Conservation (phyloP, 768 basidiomycete genomes). For the Hirschioporus abietinus region DNA sequence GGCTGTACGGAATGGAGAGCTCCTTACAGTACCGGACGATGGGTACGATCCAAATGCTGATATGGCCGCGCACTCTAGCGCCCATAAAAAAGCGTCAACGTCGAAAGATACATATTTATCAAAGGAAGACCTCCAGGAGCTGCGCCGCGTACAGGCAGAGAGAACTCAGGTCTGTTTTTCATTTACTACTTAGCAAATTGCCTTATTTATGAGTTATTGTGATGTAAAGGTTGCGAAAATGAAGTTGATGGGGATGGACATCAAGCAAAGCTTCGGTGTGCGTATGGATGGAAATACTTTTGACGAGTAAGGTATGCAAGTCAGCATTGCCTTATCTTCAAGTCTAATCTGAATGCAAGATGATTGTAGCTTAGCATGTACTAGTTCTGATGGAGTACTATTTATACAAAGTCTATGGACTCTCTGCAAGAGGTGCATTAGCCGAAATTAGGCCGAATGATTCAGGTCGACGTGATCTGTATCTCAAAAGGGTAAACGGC, state of each 20-base stretch:
- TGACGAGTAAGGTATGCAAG: slow-evolving; percentile 31
- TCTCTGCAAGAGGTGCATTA: too few relatives aligned
- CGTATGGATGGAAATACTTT: slow-evolving; percentile 75
- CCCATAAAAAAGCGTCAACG: slow-evolving; percentile 60
- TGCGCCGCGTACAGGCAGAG: slow-evolving; percentile 81
- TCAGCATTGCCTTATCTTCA: too few relatives aligned
- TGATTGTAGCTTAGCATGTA: too few relatives aligned
- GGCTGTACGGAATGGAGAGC: slow-evolving; percentile 79
- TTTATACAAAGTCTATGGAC: too few relatives aligned
- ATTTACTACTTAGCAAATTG: background rate
- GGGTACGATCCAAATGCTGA: slow-evolving; percentile 82
- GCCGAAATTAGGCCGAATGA: too few relatives aligned
- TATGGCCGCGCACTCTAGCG: slow-evolving; percentile 66
- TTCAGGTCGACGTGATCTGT: too few relatives aligned
- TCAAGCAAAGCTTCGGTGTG: slow-evolving; percentile 80
- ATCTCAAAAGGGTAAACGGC: too few relatives aligned
- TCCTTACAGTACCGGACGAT: slow-evolving; percentile 64
- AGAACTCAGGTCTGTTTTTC: slow-evolving; percentile 58
- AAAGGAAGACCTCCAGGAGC: slow-evolving; percentile 74
- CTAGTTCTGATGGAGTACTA: too few relatives aligned
- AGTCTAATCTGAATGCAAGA: too few relatives aligned
- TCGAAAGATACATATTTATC: slow-evolving; percentile 74
- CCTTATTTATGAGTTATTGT: background rate
- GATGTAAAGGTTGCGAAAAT: slow-evolving; percentile 62
- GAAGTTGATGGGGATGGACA: slow-evolving; percentile 84